Conservation (phyloP, 306 rosid genomes). For the Vigna hirtella region DNA sequence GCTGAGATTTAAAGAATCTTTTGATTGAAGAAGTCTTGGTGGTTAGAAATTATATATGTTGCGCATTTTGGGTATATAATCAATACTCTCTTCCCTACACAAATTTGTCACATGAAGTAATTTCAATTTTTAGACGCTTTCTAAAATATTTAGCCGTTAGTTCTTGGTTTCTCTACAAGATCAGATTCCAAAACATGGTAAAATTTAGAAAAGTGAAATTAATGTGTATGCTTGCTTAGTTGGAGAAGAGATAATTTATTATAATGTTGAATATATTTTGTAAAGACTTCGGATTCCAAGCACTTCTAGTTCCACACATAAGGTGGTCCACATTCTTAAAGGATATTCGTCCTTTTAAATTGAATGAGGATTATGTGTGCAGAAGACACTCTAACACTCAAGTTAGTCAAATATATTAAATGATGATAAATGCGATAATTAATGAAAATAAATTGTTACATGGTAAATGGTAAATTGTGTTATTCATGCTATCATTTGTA, state of each 20-base stretch:
- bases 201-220: neutral
- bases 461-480: rapidly evolving
- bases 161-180: neutral
- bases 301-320: no score
- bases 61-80: neutral
- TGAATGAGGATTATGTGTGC: rapidly evolving
- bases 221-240: no score
- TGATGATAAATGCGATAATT: no score
- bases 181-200: neutral
- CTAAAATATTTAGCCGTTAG: neutral
- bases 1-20: constrained; percentile 3
- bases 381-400: no score
- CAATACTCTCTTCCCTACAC: neutral
- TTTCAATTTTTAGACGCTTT: neutral
- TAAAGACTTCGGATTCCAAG: no score
- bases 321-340: no score
- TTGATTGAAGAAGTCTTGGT: neutral
- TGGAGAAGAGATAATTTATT: no score
- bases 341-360: no score
- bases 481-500: no score
- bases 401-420: no score
- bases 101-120: neutral
- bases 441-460: no score
- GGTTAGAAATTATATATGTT: neutral
- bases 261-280: no score